Conservation (phyloP, 2,329 filamentous ascomycete species). For the Xylariomycetidae sp. region DNA sequence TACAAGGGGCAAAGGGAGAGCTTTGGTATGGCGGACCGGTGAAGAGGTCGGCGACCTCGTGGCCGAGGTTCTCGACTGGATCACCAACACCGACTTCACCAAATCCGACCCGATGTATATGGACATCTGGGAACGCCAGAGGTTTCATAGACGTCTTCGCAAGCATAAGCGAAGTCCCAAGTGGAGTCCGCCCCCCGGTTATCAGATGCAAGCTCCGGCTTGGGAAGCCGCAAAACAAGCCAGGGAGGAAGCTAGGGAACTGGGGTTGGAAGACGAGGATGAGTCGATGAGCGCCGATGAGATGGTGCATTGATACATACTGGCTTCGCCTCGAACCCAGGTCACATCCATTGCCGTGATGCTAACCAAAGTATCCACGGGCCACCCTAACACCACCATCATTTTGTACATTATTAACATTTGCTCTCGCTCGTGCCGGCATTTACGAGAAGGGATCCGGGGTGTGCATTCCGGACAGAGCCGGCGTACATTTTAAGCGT, state of each 20-base stretch:
- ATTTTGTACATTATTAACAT: too few relatives aligned
- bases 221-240: conserved; percentile 40
- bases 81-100: conserved; percentile 40
- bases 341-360: too few relatives aligned
- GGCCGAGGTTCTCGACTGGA: conserved; percentile 44
- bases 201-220: conserved; percentile 37
- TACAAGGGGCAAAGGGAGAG: conserved; percentile 46
- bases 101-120: conserved; percentile 39
- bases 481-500: too few relatives aligned
- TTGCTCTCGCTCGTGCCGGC: too few relatives aligned
- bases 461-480: too few relatives aligned
- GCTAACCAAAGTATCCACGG: too few relatives aligned
- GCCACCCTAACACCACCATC: too few relatives aligned
- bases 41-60: conserved; percentile 43
- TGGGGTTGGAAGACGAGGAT: conserved; percentile 34
- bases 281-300: conserved; percentile 32
- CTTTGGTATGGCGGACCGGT: conserved; percentile 27
- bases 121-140: conserved; percentile 41
- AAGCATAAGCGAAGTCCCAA: conserved; percentile 40
- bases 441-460: too few relatives aligned
- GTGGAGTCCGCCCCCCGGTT: conserved; percentile 34
- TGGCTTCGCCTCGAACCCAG: too few relatives aligned
- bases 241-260: conserved; percentile 35
- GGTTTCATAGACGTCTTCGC: conserved; percentile 44
- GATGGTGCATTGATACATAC: conserved; percentile 11